Base-by-base conservation (phyloP, 768 basidiomycete genomes). In the Suillus decipiens region DNA sequence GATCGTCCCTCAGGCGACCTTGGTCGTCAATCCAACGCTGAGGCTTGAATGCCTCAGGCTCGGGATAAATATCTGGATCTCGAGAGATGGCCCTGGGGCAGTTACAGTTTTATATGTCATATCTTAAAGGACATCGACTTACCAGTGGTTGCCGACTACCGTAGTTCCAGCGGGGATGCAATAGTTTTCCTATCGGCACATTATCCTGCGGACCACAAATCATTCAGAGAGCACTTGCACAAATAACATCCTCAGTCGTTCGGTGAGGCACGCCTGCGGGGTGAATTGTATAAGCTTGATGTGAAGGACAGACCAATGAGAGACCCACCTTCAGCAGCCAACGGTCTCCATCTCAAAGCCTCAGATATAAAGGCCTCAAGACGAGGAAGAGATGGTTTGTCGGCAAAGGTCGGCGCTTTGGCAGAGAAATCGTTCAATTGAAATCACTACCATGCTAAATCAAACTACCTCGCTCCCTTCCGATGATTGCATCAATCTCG, bases 401-500 rank as follows among this genome's bases (percentile, higher is more conserved):
- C 50, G 17, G 50, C 17, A 5, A 51, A 51, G 17, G 50, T 51
- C 31, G 50, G 50, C 17, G 9, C 50, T 51, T 28, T 51, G 50
- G 28, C 15, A 43, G 8, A 19, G 14, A 17, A 17, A 51, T 11
- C 4, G 17, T 5, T 51, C 1, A 47, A 7, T 61, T 66, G 14
- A 71, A 63, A 2, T 15, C 53, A 45, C 10, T 37, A n/a, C 15
- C 9, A 31, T 22, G 3, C 5, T 1, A 39, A 39, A 14, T 3
- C 22, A 2, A 58, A 22, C 5, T 60, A 71, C 70, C 51, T 51
- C 64, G 66, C 17, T 67, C 79, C 12, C 74, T 68, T 0, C 84
- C 84, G 17, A 86, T 70, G 6, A 86, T 79, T 7, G 63, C 56
- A 60, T 86, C 84, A 6, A 88, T 71, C 63, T 88, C 82, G 33